Conservation (phyloP, 495 filamentous ascomycete genomes). For the Neurospora cerealis region DNA sequence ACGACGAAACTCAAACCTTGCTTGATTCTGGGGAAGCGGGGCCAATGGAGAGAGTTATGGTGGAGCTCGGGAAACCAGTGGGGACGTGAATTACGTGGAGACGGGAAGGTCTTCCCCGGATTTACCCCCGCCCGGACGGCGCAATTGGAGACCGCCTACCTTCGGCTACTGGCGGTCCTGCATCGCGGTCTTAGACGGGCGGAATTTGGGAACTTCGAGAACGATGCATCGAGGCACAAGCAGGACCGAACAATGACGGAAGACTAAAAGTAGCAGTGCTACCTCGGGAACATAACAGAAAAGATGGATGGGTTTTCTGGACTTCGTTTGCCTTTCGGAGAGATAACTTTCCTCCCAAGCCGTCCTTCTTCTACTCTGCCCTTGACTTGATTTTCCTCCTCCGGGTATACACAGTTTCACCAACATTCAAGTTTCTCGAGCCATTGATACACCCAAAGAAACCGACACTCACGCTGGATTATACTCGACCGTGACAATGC, state of each 20-base stretch:
- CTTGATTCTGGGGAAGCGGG: neutral
- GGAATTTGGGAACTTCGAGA: slow-evolving; percentile 8
- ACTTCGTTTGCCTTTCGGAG: neutral
- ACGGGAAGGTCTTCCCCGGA: neutral
- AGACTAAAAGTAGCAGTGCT: neutral
- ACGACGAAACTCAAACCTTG: neutral
- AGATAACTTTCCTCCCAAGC: neutral
- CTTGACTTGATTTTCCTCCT: neutral
- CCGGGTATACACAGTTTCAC: neutral
- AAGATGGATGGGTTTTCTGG: neutral
- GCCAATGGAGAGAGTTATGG: neutral
- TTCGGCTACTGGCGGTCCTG: slow-evolving; percentile 7
- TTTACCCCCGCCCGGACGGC: neutral
- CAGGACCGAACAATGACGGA: neutral
- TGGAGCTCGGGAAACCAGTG: neutral
- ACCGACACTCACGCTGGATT: neutral
- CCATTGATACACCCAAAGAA: neutral
- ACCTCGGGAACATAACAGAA: neutral
- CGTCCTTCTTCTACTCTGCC: neutral
- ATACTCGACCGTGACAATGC: slow-evolving; percentile 35
- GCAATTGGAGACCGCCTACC: slow-evolving; percentile 2
- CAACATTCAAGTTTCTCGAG: neutral
- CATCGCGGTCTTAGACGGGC: neutral
- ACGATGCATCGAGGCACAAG: neutral
- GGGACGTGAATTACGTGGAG: neutral